A percentile compares a stretch with the other conserved stretches of the same genome.
Conservation (phyloP, 129 eudicot species). For the Kitagawia praeruptora region DNA sequence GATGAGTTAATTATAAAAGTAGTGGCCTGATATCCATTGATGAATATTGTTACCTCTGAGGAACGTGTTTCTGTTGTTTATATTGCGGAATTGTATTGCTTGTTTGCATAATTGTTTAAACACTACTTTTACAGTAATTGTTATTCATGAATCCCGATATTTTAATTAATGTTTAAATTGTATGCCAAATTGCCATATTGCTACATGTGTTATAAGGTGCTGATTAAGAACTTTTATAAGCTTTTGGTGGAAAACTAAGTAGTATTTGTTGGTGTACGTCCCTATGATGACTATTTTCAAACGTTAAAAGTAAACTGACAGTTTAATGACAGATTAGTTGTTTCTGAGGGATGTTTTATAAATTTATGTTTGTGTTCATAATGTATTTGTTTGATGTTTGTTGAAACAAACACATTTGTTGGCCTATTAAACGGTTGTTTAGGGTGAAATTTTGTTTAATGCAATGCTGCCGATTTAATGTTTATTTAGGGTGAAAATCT, state of each 20-base stretch:
- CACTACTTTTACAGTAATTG: too few species aligned
- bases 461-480: neutral
- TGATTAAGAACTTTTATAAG: neutral
- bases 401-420: neutral
- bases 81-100: neutral
- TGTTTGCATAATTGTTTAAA: too few species aligned
- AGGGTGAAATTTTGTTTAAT: neutral
- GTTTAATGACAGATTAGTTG: neutral
- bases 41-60: slow-evolving; percentile 7
- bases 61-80: neutral
- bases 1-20: slow-evolving; percentile 9
- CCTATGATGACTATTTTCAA: slow-evolving; percentile 13
- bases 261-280: neutral
- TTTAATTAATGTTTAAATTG: too few species aligned
- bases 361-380: neutral
- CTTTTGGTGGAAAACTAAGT: neutral
- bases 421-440: neutral
- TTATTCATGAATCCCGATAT: neutral
- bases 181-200: too few species aligned
- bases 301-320: slow-evolving; percentile 28
- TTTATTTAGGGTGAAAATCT: neutral
- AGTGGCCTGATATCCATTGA: slow-evolving; percentile 12
- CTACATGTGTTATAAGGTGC: neutral
- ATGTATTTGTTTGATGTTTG: neutral
- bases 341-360: neutral